These are phyloP conservation scores for Cairneyella variabilis DNA, from an alignment of 495 filamentous ascomycete species.

Conservation along the genomic window DNA sequence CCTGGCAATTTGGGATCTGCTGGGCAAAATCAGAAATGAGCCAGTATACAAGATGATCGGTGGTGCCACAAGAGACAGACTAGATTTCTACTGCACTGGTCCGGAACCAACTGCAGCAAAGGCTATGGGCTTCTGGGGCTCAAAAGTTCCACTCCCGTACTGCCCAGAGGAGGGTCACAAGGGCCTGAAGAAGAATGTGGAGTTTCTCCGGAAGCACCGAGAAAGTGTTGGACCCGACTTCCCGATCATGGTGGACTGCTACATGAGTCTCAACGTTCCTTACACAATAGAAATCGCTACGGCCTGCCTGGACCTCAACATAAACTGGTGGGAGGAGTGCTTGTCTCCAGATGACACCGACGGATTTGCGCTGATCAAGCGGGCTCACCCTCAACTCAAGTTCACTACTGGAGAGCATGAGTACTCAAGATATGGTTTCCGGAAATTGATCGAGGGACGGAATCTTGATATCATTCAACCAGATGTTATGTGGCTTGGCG, in stretches of 20 bases:
- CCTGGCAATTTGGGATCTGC: slow-evolving; percentile 84
- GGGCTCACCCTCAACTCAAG: slow-evolving; percentile 82
- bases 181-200: slow-evolving; percentile 81
- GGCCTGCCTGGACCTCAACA: slow-evolving; percentile 73
- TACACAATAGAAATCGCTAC: slow-evolving; percentile 90
- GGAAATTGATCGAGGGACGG: slow-evolving; percentile 85
- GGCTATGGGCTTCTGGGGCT: slow-evolving; percentile 79
- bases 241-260: slow-evolving; percentile 92
- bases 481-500: slow-evolving; percentile 95
- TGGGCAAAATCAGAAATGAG: slow-evolving; percentile 85
- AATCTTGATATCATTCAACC: slow-evolving; percentile 92
- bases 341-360: slow-evolving; percentile 86
- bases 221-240: slow-evolving; percentile 84
- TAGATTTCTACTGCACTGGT: slow-evolving; percentile 93
- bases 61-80: slow-evolving; percentile 70
- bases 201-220: slow-evolving; percentile 79
- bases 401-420: slow-evolving; percentile 96
- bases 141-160: slow-evolving; percentile 84
- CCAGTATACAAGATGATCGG: slow-evolving; percentile 94
- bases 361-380: slow-evolving; percentile 82
- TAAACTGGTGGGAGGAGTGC: slow-evolving; percentile 97
- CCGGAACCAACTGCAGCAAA: slow-evolving; percentile 77
- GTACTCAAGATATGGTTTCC: slow-evolving; percentile 88
- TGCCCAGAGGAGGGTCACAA: slow-evolving; percentile 80
- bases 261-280: slow-evolving; percentile 88